These are phyloP conservation scores for Sporothrix sp. DNA, from an alignment of 2,329 filamentous ascomycete genomes.

Conservation along the genomic window DNA sequence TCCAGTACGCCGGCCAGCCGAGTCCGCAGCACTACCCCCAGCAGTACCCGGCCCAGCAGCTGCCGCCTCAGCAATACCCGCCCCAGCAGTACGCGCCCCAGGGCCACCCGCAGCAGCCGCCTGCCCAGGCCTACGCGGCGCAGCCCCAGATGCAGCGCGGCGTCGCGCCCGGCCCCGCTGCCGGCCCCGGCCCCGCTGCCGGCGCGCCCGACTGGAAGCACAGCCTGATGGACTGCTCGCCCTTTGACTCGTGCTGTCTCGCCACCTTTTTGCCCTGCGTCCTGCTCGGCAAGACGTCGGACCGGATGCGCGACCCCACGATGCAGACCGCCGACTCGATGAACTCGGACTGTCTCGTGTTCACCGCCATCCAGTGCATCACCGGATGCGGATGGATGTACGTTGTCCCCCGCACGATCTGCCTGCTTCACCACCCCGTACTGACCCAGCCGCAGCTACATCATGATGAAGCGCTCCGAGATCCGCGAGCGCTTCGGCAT, in stretches of 20 bases:
- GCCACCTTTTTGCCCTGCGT: conserved; percentile 34
- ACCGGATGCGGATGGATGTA: conserved; percentile 37
- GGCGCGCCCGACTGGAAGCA: conserved; percentile 27
- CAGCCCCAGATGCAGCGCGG: conserved; percentile 14
- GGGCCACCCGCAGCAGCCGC: conserved; percentile 3
- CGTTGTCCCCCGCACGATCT: conserved; percentile 15
- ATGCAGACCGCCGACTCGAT: conserved; percentile 29
- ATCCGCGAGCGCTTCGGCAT: conserved; percentile 46
- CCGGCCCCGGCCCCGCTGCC: background rate
- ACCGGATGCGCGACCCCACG: conserved; percentile 35
- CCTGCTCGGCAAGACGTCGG: conserved; percentile 35
- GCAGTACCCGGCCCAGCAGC: background rate
- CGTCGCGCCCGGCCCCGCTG: conserved; percentile 8
- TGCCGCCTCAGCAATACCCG: background rate
- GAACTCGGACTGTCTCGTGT: conserved; percentile 35
- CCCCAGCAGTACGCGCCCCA: background rate
- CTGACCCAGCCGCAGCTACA: conserved; percentile 25
- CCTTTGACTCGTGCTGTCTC: conserved; percentile 30
- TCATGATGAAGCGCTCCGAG: conserved; percentile 44
- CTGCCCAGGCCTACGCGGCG: conserved; percentile 4
- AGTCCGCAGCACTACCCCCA: background rate
- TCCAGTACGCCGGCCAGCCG: conserved; percentile 10
- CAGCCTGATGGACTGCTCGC: conserved; percentile 32
- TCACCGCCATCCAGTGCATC: conserved; percentile 28
- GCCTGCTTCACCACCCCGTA: background rate